Base-by-base conservation (phyloP, 2,329 filamentous ascomycete species). In the Pezicula neosporulosa region DNA sequence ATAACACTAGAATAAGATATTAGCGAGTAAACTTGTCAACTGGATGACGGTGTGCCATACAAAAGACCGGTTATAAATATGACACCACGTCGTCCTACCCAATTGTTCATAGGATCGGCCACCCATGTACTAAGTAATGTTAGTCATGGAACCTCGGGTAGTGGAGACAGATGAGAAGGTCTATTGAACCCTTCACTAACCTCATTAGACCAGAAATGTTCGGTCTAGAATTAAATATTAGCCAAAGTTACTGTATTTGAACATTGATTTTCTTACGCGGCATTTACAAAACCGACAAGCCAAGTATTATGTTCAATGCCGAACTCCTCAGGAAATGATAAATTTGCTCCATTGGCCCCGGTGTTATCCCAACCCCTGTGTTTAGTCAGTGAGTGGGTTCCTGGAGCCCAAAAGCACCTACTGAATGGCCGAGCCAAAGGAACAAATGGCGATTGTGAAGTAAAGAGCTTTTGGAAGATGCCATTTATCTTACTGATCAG, bases 61-160 rank as follows among this genome's bases (percentile, higher is more conserved):
- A 92, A 85, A 56, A 87, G 80, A 44, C 85, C 88, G 4, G 87
- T 83, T 52, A 89, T 72, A 68, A 90, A 91, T 55, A 92, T 90
- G 30, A 82, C 85, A 48, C 83, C 83, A 8, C 85, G 74, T 53
- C 85, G 79, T n/a, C 84, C 85, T 53, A 87, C 80, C 63, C 72
- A 79, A 55, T 82, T n/a, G 63, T 86, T 85, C 33, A 79, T 63
- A 6, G 82, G 82, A 54, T 87, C 84, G 0, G 82, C 83, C 13
- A 85, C 66, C 84, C 83, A 86, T 63, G 81, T 83, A 10, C 82
- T 81, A 35, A 75, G 57, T 28, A 65, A 77, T 1, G 78, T 39
- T 10, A 39, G 37, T 21, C 77, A 69, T 70, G 50, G 77, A 65
- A 59, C 75, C 73, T 49, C 77, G 70, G 44, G 70, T 75, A 30